These are phyloP conservation scores for Trametes maxima DNA, from an alignment of 768 basidiomycete genomes.

Conservation along the genomic window DNA sequence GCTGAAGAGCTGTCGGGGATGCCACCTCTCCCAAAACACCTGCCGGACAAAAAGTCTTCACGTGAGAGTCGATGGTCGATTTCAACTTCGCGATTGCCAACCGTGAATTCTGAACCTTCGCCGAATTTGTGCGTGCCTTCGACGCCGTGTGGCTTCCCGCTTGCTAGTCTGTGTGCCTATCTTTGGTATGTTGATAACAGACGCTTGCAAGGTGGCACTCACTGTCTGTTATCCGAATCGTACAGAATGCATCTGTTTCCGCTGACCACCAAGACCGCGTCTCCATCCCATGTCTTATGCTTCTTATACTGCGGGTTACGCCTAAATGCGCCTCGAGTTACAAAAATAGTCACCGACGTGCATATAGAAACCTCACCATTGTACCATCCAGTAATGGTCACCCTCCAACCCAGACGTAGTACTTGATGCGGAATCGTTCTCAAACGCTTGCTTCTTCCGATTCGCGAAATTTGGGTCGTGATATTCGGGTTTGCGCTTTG, in stretches of 20 bases:
- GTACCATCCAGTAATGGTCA: constrained; percentile 71
- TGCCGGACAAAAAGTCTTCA: constrained; percentile 63
- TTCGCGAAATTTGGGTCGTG: constrained; percentile 19
- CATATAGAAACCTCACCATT: constrained; percentile 52
- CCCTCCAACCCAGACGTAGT: constrained; percentile 16
- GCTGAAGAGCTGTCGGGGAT: constrained; percentile 18
- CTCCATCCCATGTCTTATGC: constrained; percentile 91
- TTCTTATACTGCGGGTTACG: constrained; percentile 73
- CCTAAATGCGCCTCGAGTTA: constrained; percentile 41
- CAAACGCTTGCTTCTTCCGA: constrained; percentile 29
- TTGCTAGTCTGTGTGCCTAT: constrained; percentile 44
- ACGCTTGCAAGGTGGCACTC: not conserved
- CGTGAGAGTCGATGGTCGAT: constrained; percentile 59
- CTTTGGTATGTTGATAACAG: not conserved
- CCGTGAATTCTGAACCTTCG: constrained; percentile 41
- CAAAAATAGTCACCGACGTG: not conserved
- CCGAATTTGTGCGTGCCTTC: constrained; percentile 37
- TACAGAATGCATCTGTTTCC: constrained; percentile 50
- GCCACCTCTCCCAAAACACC: constrained; percentile 55
- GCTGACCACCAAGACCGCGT: constrained; percentile 61
- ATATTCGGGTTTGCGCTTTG: constrained; percentile 29
- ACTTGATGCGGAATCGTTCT: constrained; percentile 11
- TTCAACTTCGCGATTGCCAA: constrained; percentile 63
- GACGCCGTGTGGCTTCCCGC: constrained; percentile 49
- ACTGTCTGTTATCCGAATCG: constrained; percentile 69